Base-by-base conservation (phyloP, 1,139 yeast species). In the Ogataea hybrid region DNA sequence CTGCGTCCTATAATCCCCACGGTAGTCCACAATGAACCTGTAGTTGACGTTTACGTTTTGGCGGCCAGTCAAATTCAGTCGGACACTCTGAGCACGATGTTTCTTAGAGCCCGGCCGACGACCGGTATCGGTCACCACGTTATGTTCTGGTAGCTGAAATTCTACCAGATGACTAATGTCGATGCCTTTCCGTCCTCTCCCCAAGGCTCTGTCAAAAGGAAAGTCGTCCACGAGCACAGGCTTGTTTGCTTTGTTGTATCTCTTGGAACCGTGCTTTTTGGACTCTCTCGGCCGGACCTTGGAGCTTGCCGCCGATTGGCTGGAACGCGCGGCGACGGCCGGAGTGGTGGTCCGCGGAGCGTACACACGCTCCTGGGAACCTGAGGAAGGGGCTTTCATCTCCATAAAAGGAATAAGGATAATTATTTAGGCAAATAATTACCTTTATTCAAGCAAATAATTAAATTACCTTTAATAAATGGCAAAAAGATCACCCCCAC, bases 1-100 rank as follows among this genome's bases (percentile, higher is more conserved):
- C 55, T 85, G 88, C 3, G 75, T 66, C 29, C 64, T 61, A 56
- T 80, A 84, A 43, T 77, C 74, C 32, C 74, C 73, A 32, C 75
- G 59, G 34, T 75, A 71, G 54, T 85, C 87, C 17, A 92, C 86
- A 15, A 92, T 75, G 57, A 92, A 85, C 53, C 88, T 79, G 60
- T 85, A 90, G 57, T 86, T 84, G 25, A 90, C 90, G 59, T 92
- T 92, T 47, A 89, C 82, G 54, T 81, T 90, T 5, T 81, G 70
- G 66, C 82, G 77, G 3, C 95, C 95, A 21, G 77, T 78, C 15
- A 84, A 65, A 41, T 73, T 77, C 12, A 68, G 54, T 37, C 61
- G 64, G 4, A 43, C 43, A 5, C 47, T 27, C 28, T 42, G 42
- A 22, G 41, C 37, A 15, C 48, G 45, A 21, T 46, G 42, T 37